Conservation (phyloP, 2,329 filamentous ascomycete species). For the Lasiodiplodia sp. region DNA sequence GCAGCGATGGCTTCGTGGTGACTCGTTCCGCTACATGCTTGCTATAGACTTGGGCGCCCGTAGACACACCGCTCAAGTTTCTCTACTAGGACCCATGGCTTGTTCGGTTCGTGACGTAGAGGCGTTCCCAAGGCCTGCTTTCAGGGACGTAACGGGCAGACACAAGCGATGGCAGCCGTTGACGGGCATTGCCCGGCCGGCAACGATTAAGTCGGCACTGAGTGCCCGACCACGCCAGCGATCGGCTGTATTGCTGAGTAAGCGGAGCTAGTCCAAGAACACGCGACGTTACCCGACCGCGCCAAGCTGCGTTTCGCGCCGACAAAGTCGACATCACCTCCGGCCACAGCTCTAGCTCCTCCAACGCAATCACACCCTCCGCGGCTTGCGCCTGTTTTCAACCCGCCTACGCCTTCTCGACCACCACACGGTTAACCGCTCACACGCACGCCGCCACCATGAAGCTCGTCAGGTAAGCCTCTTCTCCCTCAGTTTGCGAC, state of each 20-base stretch:
- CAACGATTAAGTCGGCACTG: background rate
- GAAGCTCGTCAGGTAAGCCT: slow-evolving; percentile 93
- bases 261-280: background rate
- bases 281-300: slow-evolving; percentile 7
- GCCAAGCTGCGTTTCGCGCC: slow-evolving; percentile 19
- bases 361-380: background rate
- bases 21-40: background rate
- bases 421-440: background rate
- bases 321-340: slow-evolving; percentile 30
- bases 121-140: background rate
- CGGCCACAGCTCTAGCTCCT: slow-evolving; percentile 9
- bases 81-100: background rate
- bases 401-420: background rate
- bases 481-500: slow-evolving; percentile 37
- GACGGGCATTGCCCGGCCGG: background rate
- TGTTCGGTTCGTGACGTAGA: background rate
- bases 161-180: background rate
- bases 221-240: background rate
- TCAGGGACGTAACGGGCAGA: background rate
- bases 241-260: slow-evolving; percentile 2
- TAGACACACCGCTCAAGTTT: background rate
- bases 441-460: slow-evolving; percentile 63
- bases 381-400: background rate
- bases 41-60: background rate
- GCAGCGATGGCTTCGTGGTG: background rate